These are phyloP conservation scores for Penicillium flavigenum DNA, from an alignment of 495 filamentous ascomycete species.

Conservation along the genomic window DNA sequence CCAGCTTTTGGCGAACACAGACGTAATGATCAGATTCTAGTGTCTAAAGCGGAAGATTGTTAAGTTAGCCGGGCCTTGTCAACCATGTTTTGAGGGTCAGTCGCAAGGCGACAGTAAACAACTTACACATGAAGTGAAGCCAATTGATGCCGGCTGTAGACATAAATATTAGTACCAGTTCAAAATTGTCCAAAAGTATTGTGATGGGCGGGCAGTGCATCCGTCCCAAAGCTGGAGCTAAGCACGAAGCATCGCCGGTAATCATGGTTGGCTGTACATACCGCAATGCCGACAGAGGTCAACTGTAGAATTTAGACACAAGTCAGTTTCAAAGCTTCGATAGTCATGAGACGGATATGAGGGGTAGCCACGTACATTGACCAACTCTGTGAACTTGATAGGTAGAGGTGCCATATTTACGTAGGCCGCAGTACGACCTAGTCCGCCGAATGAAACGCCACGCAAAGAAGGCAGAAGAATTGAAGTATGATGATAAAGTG, in stretches of 20 bases:
- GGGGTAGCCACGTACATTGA: slow-evolving; percentile 62
- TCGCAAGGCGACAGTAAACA: slow-evolving; percentile 6
- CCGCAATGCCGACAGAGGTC: slow-evolving; percentile 76
- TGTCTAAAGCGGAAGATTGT: slow-evolving; percentile 58
- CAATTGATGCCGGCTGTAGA: slow-evolving; percentile 72
- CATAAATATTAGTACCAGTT: slow-evolving; percentile 40
- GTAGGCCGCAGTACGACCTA: slow-evolving; percentile 49
- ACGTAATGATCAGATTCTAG: slow-evolving; percentile 95
- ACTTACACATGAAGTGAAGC: slow-evolving; percentile 96
- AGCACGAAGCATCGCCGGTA: slow-evolving; percentile 17
- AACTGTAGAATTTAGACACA: slow-evolving; percentile 50
- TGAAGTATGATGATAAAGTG: slow-evolving; percentile 23
- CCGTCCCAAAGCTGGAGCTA: slow-evolving; percentile 24
- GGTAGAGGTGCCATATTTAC: slow-evolving; percentile 74
- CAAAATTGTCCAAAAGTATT: slow-evolving; percentile 13
- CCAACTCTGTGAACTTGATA: slow-evolving; percentile 92
- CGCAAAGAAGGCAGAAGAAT: slow-evolving; percentile 39
- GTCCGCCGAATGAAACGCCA: slow-evolving; percentile 51
- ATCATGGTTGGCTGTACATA: slow-evolving; percentile 44
- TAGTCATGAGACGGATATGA: slow-evolving; percentile 6
- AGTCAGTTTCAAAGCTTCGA: slow-evolving; percentile 24
- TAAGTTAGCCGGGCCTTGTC: slow-evolving; percentile 17
- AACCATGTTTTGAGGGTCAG: slow-evolving; percentile 8
- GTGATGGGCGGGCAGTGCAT: slow-evolving; percentile 22
- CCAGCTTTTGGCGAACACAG: slow-evolving; percentile 90